These are phyloP conservation scores for Heracleum sosnowskyi DNA, from an alignment of 129 eudicot genomes.

Conservation along the genomic window DNA sequence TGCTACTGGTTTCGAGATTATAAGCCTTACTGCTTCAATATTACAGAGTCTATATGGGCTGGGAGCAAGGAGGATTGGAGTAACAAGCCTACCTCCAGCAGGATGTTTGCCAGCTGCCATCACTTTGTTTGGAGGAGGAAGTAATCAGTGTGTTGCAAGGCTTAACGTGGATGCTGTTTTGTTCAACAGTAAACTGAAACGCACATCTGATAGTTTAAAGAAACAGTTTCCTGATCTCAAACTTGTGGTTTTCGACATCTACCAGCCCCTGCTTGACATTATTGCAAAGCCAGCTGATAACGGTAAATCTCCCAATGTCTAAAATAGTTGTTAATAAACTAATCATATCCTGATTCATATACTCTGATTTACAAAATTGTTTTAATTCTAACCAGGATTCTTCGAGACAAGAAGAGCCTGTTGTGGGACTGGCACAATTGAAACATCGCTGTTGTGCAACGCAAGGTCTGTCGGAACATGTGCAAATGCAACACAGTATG, in stretches of 20 bases:
- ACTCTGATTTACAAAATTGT: not conserved
- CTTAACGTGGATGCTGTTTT: conserved; percentile 50
- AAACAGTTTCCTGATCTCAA: conserved; percentile 36
- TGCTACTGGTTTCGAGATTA: not conserved
- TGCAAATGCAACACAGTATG: conserved; percentile 64
- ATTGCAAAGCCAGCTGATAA: conserved; percentile 37
- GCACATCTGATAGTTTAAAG: conserved; percentile 37
- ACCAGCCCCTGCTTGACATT: conserved; percentile 56
- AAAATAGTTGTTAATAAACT: not conserved
- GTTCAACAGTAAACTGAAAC: conserved; percentile 58
- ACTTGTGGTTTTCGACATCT: conserved; percentile 71
- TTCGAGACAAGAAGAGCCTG: conserved; percentile 72
- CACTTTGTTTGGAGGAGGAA: conserved; percentile 58
- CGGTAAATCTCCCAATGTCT: conserved; percentile 29
- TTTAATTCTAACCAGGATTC: conserved; percentile 32
- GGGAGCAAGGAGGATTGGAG: conserved; percentile 75
- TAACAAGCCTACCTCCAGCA: conserved; percentile 57
- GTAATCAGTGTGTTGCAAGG: conserved; percentile 43
- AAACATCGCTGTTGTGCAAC: conserved; percentile 66
- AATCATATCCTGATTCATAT: not conserved
- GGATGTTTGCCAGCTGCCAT: conserved; percentile 87
- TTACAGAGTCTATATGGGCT: conserved; percentile 45
- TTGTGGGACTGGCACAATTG: conserved; percentile 77
- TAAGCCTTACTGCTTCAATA: not conserved
- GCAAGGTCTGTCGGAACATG: conserved; percentile 61